phyloP scores from a whole-genome alignment of 2,329 filamentous ascomycete species.

The Beauveria caledonica region DNA sequence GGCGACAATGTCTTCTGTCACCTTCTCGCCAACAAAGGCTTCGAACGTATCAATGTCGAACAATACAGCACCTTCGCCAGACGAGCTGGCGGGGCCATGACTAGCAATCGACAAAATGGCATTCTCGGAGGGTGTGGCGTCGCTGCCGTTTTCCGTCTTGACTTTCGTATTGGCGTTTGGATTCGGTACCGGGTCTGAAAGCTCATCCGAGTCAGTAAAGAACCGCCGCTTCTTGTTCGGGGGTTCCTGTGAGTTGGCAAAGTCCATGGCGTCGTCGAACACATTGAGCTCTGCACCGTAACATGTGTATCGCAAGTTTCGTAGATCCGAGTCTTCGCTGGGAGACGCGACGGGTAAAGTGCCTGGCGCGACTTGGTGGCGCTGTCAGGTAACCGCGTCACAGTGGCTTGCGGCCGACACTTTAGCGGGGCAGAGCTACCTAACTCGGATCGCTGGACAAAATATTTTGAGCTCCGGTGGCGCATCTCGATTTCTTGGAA shows the following conservation, averaged over 20 bases:
- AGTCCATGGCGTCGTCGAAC: conserved; percentile 27
- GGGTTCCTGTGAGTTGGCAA: conserved; percentile 31
- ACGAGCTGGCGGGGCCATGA: conserved; percentile 15
- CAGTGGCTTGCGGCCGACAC: not conserved
- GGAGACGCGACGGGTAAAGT: conserved; percentile 30
- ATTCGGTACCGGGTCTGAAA: conserved; percentile 15
- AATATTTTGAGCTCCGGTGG: conserved; percentile 2
- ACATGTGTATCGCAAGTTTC: not conserved
- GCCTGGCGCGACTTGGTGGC: conserved; percentile 28
- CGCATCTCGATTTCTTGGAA: conserved; percentile 14
- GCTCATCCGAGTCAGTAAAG: conserved; percentile 27
- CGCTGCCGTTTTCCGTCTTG: conserved; percentile 11
- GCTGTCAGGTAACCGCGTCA: conserved; percentile 32
- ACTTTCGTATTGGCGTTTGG: conserved; percentile 4
- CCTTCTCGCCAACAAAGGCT: conserved; percentile 49
- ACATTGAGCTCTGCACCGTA: conserved; percentile 14
- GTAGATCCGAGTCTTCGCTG: conserved; percentile 5
- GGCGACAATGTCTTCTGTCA: conserved; percentile 39
- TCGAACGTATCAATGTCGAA: conserved; percentile 54
- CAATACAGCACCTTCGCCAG: conserved; percentile 18
- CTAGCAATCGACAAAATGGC: not conserved
- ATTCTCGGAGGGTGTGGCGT: conserved; percentile 12
- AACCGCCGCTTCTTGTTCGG: conserved; percentile 37
- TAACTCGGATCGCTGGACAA: not conserved
- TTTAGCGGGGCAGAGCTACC: conserved; percentile 3